Evolutionary conservation across 2,329 filamentous ascomycete genomes (phyloP).

Genomic region (Fusarium sp.): DNA sequence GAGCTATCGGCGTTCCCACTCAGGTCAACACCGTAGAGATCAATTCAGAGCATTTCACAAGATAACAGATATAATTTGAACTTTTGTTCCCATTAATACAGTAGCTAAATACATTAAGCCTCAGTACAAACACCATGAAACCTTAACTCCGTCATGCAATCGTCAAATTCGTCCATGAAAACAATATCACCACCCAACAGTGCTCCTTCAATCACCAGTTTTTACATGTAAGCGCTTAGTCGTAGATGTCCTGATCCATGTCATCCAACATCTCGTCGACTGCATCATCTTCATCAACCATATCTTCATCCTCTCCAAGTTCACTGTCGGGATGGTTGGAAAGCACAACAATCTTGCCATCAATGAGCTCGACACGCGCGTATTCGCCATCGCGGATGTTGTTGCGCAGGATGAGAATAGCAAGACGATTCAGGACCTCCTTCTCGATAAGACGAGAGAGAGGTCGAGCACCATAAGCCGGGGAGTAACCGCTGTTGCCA

Average conservation of each 20-base stretch:
- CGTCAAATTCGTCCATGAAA: constrained; percentile 20
- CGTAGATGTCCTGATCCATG: constrained; percentile 68
- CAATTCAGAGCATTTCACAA: background rate
- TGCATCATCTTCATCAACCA: constrained; percentile 78
- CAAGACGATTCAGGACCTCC: constrained; percentile 93
- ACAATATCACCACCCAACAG: constrained; percentile 5
- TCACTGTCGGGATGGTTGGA: constrained; percentile 79
- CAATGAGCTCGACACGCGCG: constrained; percentile 80
- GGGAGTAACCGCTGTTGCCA: constrained; percentile 90
- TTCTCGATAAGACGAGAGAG: constrained; percentile 92
- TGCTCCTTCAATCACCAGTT: background rate
- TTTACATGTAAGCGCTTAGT: constrained; percentile 42
- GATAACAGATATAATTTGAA: background rate
- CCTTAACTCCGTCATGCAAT: constrained; percentile 30
- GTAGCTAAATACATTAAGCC: constrained; percentile 21
- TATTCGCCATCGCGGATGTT: constrained; percentile 85
- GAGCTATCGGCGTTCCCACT: background rate
- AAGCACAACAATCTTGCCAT: constrained; percentile 82
- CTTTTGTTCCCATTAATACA: constrained; percentile 9
- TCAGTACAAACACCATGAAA: background rate
- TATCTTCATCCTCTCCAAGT: constrained; percentile 71
- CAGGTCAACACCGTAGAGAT: background rate
- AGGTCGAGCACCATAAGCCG: constrained; percentile 92
- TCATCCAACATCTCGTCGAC: constrained; percentile 72
- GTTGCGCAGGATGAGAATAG: constrained; percentile 88